Evolutionary conservation across 805 yeast genomes (phyloP).

Genomic region (Suhomyces emberorum): DNA sequence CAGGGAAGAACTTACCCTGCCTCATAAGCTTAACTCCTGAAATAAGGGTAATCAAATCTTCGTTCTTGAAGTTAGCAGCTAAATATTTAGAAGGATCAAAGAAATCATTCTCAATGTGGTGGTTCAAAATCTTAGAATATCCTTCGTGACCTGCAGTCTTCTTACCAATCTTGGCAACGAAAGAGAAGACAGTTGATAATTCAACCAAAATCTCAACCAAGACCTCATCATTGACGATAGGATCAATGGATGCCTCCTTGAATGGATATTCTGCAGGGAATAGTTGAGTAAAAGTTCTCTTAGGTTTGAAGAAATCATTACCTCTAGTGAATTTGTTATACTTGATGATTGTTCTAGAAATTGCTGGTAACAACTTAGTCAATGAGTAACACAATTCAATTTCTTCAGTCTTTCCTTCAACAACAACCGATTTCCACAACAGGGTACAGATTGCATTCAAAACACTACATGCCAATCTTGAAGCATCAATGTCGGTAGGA

Average conservation of each 20-base stretch:
- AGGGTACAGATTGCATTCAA: constrained; percentile 47
- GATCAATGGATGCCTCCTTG: constrained; percentile 62
- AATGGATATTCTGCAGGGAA: constrained; percentile 73
- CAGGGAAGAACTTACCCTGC: constrained; percentile 60
- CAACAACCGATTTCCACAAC: constrained; percentile 32
- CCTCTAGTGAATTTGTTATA: constrained; percentile 49
- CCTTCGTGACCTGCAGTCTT: constrained; percentile 42
- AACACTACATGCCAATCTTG: constrained; percentile 62
- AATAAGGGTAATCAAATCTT: constrained; percentile 41
- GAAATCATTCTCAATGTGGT: constrained; percentile 28
- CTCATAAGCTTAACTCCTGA: constrained; percentile 50
- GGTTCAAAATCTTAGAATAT: constrained; percentile 35
- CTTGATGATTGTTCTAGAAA: constrained; percentile 49
- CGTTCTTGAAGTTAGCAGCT: constrained; percentile 40
- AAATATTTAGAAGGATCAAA: constrained; percentile 43
- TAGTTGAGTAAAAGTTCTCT: constrained; percentile 61
- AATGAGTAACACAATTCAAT: constrained; percentile 45
- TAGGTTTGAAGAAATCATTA: constrained; percentile 49
- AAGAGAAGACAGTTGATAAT: constrained; percentile 57
- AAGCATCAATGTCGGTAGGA: constrained; percentile 52
- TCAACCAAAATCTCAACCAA: constrained; percentile 74
- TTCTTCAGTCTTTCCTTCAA: constrained; percentile 22
- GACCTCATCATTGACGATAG: constrained; percentile 64
- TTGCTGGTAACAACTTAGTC: constrained; percentile 51
- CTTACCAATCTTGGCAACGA: constrained; percentile 50